phyloP scores from a whole-genome alignment of 1,139 yeast genomes.

The Hanseniaspora uvarum region DNA sequence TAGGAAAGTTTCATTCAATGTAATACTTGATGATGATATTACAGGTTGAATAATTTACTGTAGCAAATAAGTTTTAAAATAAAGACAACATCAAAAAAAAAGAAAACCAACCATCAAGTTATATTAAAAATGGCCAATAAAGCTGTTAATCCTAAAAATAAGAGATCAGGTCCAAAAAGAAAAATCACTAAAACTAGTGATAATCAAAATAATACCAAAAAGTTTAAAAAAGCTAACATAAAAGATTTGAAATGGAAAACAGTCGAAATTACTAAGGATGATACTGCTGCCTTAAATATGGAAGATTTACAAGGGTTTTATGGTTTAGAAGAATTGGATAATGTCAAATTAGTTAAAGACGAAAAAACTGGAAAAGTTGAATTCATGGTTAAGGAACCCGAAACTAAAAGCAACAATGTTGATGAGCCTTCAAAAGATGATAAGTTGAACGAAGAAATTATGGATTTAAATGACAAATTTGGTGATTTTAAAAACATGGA shows the following conservation, averaged over 20 bases:
- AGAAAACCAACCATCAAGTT: not conserved
- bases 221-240: conserved; percentile 40
- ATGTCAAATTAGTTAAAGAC: conserved; percentile 61
- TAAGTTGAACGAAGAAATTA: conserved; percentile 13
- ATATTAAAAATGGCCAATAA: not conserved
- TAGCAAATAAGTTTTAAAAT: not conserved
- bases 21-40: too few species aligned
- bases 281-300: conserved; percentile 41
- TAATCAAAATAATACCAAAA: conserved; percentile 11
- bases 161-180: conserved; percentile 8
- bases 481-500: conserved; percentile 26
- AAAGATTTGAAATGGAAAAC: conserved; percentile 62
- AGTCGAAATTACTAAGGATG: conserved; percentile 52
- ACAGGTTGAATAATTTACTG: not conserved
- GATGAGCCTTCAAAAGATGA: conserved; percentile 18
- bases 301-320: conserved; percentile 85
- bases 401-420: conserved; percentile 14
- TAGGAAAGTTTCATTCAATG: not conserved
- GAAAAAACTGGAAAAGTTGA: conserved; percentile 51
- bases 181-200: conserved; percentile 13
- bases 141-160: conserved; percentile 5
- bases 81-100: not conserved
- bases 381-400: conserved; percentile 39
- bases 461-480: conserved; percentile 19
- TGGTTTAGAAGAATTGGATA: conserved; percentile 89